Percentiles rank a stretch among this genome's conserved stretches.
phyloP scores from a whole-genome alignment of 352 stramenopile genomes.

The Pythium diclinum region DNA sequence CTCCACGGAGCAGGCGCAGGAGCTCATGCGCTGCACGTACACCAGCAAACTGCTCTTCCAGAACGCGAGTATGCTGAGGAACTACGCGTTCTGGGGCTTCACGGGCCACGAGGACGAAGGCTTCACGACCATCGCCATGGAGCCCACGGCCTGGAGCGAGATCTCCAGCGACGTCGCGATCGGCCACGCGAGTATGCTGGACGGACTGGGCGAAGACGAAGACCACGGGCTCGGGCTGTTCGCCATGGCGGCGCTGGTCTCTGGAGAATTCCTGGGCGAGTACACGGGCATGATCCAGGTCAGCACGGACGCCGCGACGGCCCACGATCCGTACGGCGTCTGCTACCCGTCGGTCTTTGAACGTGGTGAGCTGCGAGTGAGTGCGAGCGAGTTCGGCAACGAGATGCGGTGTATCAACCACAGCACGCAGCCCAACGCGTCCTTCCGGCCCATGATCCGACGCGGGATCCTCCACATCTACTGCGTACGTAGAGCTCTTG shows the following conservation, averaged over 20 bases:
- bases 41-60: conserved; percentile 74
- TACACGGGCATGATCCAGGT: conserved; percentile 64
- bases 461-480: conserved; percentile 70
- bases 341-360: conserved; percentile 72
- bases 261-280: conserved; percentile 55
- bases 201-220: conserved; percentile 28
- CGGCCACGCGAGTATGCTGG: conserved; percentile 49
- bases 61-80: conserved; percentile 57
- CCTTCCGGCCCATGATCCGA: conserved; percentile 64
- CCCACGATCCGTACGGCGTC: conserved; percentile 69
- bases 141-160: conserved; percentile 17
- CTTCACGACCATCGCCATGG: conserved; percentile 41
- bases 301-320: conserved; percentile 13
- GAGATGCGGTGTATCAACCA: conserved; percentile 79
- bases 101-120: conserved; percentile 47
- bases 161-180: conserved; percentile 52
- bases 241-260: conserved; percentile 40
- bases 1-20: conserved; percentile 42
- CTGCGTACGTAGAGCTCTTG: conserved; percentile 69
- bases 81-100: conserved; percentile 80
- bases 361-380: conserved; percentile 62
- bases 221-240: conserved; percentile 62
- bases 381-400: conserved; percentile 70
- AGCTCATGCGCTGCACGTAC: conserved; percentile 72
- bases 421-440: conserved; percentile 52